Conservation (phyloP, 768 basidiomycete species). For the Suillus subluteus region DNA sequence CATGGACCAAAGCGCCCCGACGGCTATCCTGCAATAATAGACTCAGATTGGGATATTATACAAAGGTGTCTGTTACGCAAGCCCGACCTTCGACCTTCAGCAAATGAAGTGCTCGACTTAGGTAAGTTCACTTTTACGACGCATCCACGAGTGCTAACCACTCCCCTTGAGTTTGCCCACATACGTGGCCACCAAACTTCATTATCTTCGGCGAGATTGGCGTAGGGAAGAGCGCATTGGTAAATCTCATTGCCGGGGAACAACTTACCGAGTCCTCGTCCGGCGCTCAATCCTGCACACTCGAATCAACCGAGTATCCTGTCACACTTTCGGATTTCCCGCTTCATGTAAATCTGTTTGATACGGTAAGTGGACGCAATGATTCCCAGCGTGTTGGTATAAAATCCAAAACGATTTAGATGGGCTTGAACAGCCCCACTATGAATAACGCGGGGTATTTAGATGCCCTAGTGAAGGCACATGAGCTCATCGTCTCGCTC, state of each 20-base stretch:
- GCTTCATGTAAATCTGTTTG: too few species aligned
- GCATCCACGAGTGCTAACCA: not conserved
- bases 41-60: not conserved
- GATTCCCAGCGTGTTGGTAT: too few species aligned
- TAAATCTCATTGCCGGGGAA: not conserved
- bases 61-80: not conserved
- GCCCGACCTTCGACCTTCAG: not conserved
- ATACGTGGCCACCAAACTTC: not conserved
- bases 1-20: not conserved
- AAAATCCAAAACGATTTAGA: too few species aligned
- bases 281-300: too few species aligned
- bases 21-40: not conserved
- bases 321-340: too few species aligned
- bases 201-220: not conserved
- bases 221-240: not conserved
- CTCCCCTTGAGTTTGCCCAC: not conserved
- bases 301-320: too few species aligned
- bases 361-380: too few species aligned
- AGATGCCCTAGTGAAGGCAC: conserved; percentile 32
- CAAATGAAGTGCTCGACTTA: not conserved
- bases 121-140: not conserved
- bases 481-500: conserved; percentile 37
- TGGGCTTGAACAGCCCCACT: conserved; percentile 32
- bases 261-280: not conserved
- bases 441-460: conserved; percentile 27